Conservation (phyloP, 2,329 filamentous ascomycete genomes). For the Colletotrichum sp. region DNA sequence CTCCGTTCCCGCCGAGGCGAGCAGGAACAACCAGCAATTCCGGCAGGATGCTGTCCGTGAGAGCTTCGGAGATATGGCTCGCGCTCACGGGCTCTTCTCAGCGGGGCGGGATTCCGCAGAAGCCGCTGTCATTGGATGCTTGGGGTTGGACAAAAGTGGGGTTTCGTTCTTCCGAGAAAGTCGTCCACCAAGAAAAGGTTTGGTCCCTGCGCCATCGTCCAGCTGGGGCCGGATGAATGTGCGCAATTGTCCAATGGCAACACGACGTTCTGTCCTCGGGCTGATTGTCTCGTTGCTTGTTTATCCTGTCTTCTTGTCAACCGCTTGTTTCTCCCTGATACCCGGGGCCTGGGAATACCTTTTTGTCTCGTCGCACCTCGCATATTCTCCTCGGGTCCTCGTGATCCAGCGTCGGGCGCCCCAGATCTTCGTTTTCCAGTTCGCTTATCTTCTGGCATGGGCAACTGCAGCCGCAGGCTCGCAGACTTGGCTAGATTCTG, state of each 20-base stretch:
- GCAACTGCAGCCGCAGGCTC: not conserved
- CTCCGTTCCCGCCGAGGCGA: not conserved
- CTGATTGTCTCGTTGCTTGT: not conserved
- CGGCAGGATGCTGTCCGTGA: not conserved
- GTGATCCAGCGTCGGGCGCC: not conserved
- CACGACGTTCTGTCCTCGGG: not conserved
- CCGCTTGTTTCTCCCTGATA: not conserved
- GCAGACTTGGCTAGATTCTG: not conserved
- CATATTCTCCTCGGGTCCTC: not conserved
- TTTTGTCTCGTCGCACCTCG: not conserved
- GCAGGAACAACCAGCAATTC: not conserved
- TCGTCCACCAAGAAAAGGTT: not conserved
- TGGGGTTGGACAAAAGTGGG: not conserved
- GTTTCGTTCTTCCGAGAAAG: not conserved
- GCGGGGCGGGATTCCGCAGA: not conserved
- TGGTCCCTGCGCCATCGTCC: not conserved
- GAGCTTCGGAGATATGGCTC: not conserved
- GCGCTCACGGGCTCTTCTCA: not conserved
- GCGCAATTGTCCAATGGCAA: not conserved
- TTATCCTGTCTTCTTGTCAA: not conserved
- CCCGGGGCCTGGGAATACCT: not conserved
- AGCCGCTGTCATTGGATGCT: not conserved
- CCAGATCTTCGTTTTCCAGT: not conserved
- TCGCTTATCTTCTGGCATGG: not conserved
- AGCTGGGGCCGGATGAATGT: not conserved